Conservation (phyloP, 495 filamentous ascomycete genomes). For the Sabuloglossum arenarium region DNA sequence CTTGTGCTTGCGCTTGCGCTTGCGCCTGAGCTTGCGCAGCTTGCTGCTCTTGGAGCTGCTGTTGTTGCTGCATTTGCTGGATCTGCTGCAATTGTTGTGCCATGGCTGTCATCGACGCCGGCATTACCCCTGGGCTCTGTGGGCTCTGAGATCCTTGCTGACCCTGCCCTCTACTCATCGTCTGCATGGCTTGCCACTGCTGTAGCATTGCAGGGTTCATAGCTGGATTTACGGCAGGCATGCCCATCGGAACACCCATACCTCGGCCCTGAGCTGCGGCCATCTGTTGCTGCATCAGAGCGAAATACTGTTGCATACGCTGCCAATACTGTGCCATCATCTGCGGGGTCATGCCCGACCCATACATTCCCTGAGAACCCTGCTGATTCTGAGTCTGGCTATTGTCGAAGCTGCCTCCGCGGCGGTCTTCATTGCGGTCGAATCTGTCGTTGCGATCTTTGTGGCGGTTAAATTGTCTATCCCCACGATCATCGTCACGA, state of each 20-base stretch:
- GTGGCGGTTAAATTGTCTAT: constrained; percentile 37
- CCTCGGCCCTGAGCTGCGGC: constrained; percentile 25
- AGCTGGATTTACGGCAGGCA: constrained; percentile 17
- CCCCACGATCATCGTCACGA: constrained; percentile 48
- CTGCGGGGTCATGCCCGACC: constrained; percentile 62
- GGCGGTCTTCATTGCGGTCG: constrained; percentile 26
- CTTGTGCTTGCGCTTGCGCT: constrained; percentile 32
- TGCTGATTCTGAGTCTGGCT: constrained; percentile 21
- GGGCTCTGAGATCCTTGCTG: constrained; percentile 17
- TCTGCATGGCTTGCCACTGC: constrained; percentile 9
- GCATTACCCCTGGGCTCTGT: constrained; percentile 13
- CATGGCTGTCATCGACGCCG: constrained; percentile 38
- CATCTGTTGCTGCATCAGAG: constrained; percentile 75
- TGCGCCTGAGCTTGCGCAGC: constrained; percentile 15
- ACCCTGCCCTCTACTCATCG: constrained; percentile 8
- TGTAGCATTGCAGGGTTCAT: constrained; percentile 39
- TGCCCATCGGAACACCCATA: constrained; percentile 35
- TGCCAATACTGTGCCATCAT: constrained; percentile 98
- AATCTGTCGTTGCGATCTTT: constrained; percentile 18
- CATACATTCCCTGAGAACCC: constrained; percentile 16
- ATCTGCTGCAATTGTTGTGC: constrained; percentile 77
- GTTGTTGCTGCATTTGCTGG: constrained; percentile 37
- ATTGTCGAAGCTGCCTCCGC: constrained; percentile 21
- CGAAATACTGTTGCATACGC: constrained; percentile 90
- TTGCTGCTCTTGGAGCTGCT: constrained; percentile 24